Evolutionary conservation across 1,284 basidiomycete genomes (phyloP).

Genomic region (Ceratorhiza oryzae-sativae): DNA sequence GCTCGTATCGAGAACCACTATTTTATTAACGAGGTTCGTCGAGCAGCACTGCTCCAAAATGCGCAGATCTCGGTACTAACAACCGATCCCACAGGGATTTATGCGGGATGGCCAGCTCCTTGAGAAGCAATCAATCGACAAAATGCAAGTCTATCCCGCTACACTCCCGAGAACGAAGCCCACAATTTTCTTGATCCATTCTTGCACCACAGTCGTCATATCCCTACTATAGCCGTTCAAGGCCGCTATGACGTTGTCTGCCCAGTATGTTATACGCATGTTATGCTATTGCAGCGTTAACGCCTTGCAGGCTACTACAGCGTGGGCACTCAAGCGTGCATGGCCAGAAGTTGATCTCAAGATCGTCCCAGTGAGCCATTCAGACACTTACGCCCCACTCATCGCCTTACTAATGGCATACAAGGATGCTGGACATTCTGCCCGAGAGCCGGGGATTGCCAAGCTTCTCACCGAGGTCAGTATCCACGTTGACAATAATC

Average conservation of each 20-base stretch:
- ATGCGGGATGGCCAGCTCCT: conserved; percentile 90
- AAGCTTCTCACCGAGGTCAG: conserved; percentile 75
- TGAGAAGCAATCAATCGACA: conserved; percentile 83
- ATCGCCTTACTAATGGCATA: not conserved
- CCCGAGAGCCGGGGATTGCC: conserved; percentile 77
- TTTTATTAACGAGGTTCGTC: conserved; percentile 76
- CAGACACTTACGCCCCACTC: not conserved
- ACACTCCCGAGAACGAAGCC: conserved; percentile 44
- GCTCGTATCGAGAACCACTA: conserved; percentile 93
- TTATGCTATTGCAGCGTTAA: not conserved
- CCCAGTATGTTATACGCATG: conserved; percentile 58
- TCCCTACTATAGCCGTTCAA: conserved; percentile 85
- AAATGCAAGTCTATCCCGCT: conserved; percentile 67
- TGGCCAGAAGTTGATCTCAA: conserved; percentile 83
- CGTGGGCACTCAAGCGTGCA: conserved; percentile 78
- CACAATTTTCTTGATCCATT: not conserved
- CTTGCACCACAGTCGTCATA: conserved; percentile 67
- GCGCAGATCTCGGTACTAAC: no score
- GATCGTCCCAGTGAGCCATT: conserved; percentile 64
- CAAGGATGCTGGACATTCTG: conserved; percentile 85
- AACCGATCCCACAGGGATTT: conserved; percentile 66
- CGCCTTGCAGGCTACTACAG: conserved; percentile 62
- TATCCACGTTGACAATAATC: not conserved
- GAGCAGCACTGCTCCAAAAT: no score
- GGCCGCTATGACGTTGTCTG: conserved; percentile 87